Conservation (phyloP, 2,329 filamentous ascomycete genomes). For the Lizonia empirigonia region DNA sequence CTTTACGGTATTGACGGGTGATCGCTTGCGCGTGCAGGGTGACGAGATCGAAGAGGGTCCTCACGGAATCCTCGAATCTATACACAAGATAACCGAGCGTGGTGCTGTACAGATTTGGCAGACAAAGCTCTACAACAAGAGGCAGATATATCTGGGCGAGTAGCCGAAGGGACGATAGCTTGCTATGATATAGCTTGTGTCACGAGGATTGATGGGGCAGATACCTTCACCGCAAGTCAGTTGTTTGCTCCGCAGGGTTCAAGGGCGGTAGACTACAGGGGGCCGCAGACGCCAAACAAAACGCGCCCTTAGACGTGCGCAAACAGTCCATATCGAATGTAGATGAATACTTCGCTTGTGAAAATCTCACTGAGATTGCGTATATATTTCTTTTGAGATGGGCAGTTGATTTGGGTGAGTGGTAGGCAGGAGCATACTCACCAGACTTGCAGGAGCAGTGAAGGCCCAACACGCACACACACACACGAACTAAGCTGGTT, state of each 20-base stretch:
- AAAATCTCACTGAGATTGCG: conserved; percentile 14
- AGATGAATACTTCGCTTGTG: not conserved
- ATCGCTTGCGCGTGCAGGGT: conserved; percentile 15
- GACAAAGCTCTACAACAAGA: conserved; percentile 1
- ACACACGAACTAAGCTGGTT: conserved; percentile 2
- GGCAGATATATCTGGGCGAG: conserved; percentile 32
- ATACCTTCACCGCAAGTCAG: conserved; percentile 43
- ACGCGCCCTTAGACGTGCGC: conserved; percentile 37
- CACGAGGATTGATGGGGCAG: conserved; percentile 22
- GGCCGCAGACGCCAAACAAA: conserved; percentile 33
- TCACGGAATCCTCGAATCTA: conserved; percentile 24
- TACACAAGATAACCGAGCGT: conserved; percentile 35
- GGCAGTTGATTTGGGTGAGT: not conserved
- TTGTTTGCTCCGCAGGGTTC: conserved; percentile 40
- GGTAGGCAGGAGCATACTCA: conserved; percentile 20
- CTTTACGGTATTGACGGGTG: conserved; percentile 71
- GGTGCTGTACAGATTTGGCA: conserved; percentile 3
- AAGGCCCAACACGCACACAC: conserved; percentile 10
- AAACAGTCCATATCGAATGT: conserved; percentile 32
- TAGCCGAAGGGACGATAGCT: conserved; percentile 37
- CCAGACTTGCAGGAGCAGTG: conserved; percentile 24
- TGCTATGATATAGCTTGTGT: conserved; percentile 16
- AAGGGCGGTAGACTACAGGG: conserved; percentile 28
- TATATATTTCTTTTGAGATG: not conserved
- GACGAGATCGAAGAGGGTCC: conserved; percentile 17